Evolutionary conservation across 352 stramenopile genomes (phyloP).

Genomic region (Pythium brassicae): DNA sequence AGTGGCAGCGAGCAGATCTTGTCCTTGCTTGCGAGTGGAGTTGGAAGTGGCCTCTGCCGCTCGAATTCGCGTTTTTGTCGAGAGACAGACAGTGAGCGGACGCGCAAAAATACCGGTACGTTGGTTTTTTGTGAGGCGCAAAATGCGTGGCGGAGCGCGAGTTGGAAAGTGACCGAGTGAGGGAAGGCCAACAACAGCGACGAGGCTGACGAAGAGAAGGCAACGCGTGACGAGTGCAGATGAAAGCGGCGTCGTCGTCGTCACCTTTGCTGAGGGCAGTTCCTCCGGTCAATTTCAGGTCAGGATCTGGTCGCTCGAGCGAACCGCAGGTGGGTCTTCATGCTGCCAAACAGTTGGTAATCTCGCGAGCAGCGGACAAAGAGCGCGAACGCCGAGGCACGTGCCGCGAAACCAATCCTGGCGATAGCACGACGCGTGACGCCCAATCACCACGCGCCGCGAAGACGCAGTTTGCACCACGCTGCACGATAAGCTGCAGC

Average conservation of each 20-base stretch:
- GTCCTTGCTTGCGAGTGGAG: no score
- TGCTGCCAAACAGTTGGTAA: not conserved
- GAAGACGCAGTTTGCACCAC: not conserved
- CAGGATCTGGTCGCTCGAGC: not conserved
- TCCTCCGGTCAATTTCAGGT: not conserved
- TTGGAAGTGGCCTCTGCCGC: no score
- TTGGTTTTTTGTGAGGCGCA: no score
- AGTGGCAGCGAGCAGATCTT: not conserved
- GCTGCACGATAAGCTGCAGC: not conserved
- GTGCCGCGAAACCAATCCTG: conserved; percentile 8
- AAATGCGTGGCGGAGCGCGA: no score
- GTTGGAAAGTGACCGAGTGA: no score
- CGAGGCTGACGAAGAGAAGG: no score
- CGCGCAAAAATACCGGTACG: no score
- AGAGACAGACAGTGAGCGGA: no score
- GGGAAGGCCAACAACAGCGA: no score
- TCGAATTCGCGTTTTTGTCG: no score
- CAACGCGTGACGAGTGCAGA: no score
- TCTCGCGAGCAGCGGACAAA: not conserved
- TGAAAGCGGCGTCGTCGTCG: no score
- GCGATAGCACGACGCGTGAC: not conserved
- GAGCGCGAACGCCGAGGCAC: not conserved
- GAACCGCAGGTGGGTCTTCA: not conserved
- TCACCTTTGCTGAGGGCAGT: not conserved
- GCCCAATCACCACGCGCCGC: not conserved